Base-by-base conservation (phyloP, 2,329 filamentous ascomycete species). In the Xylariaceae sp. region DNA sequence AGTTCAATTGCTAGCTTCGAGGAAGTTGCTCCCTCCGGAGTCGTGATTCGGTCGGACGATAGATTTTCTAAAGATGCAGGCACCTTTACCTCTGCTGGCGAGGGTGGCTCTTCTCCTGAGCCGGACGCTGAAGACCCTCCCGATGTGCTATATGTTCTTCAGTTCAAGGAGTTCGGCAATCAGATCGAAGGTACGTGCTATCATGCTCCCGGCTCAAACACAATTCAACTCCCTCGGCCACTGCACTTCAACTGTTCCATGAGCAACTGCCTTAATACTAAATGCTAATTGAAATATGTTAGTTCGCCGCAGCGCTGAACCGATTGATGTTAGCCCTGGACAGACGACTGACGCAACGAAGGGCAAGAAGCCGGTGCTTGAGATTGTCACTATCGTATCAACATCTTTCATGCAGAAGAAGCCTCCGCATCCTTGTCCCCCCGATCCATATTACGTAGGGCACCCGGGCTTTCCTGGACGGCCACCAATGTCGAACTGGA, bases 371-470 rank as follows among this genome's bases (percentile, higher is more conserved):
- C 65, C 70, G 1, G 59, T 73, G 11, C 57, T 74, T n/a, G 70
- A 74, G 52, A 70, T 74, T 40, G 48, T 71, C 21, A 72, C 70
- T 7, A 63, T 62, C 17, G 61, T 73, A 27, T 64, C 63, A 33
- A 56, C 54, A 11, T 43, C 47, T 2, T 12, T 55, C 14, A 37
- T 55, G 1, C 42, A 34, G 47, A 60, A 37, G 22, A 11, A 45
- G 29, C 23, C 22, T 36, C 32, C 20, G n/a, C 7, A n/a, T 17
- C 25, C 32, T 40, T 21, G 32, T 23, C 43, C 22, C 19, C 4
- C 22, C 8, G n/a, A n/a, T n/a, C n/a, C n/a, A n/a, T n/a, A n/a
- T n/a, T n/a, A n/a, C n/a, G n/a, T n/a, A n/a, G n/a, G n/a, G n/a
- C n/a, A n/a, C n/a, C 16, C 5, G 21, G 23, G 12, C 11, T 17